These are phyloP conservation scores for Cyberlindnera petersonii DNA, from an alignment of 805 yeast species.

Conservation along the genomic window DNA sequence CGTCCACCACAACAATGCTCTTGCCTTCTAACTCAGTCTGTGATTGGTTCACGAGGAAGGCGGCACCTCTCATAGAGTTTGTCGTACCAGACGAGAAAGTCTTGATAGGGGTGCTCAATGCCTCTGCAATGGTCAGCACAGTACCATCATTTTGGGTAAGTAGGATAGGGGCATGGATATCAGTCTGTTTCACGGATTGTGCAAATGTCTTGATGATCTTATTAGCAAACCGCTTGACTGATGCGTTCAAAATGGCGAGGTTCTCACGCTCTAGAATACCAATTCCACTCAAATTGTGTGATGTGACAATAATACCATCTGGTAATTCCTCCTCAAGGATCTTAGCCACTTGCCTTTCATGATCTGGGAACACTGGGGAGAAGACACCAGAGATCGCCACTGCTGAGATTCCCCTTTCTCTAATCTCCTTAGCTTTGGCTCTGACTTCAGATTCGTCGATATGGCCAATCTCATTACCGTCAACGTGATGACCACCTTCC, in stretches of 20 bases:
- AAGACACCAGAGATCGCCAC: slow-evolving; percentile 41
- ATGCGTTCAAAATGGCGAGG: slow-evolving; percentile 44
- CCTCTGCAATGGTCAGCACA: slow-evolving; percentile 39
- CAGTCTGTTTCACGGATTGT: slow-evolving; percentile 34
- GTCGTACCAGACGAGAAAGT: slow-evolving; percentile 51
- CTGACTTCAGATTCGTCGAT: slow-evolving; percentile 31
- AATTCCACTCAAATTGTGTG: slow-evolving; percentile 40
- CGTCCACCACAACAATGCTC: slow-evolving; percentile 39
- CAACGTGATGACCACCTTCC: slow-evolving; percentile 42
- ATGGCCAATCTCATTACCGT: slow-evolving; percentile 36
- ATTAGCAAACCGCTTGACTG: slow-evolving; percentile 40
- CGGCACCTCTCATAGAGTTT: slow-evolving; percentile 47
- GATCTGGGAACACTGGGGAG: slow-evolving; percentile 36
- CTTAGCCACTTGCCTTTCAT: slow-evolving; percentile 34
- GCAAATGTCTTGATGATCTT: slow-evolving; percentile 38
- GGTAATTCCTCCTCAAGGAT: slow-evolving; percentile 35
- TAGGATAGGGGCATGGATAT: slow-evolving; percentile 37
- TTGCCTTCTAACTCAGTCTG: slow-evolving; percentile 17
- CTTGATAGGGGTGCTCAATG: slow-evolving; percentile 38
- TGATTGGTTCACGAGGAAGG: slow-evolving; percentile 31
- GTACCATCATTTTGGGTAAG: slow-evolving; percentile 50
- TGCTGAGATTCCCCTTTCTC: slow-evolving; percentile 31
- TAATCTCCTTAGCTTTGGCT: slow-evolving; percentile 32
- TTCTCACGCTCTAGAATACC: slow-evolving; percentile 46
- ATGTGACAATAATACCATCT: slow-evolving; percentile 33